Conservation (phyloP, 139 green algal genomes). For the Chlamydomonas schloesseri region DNA sequence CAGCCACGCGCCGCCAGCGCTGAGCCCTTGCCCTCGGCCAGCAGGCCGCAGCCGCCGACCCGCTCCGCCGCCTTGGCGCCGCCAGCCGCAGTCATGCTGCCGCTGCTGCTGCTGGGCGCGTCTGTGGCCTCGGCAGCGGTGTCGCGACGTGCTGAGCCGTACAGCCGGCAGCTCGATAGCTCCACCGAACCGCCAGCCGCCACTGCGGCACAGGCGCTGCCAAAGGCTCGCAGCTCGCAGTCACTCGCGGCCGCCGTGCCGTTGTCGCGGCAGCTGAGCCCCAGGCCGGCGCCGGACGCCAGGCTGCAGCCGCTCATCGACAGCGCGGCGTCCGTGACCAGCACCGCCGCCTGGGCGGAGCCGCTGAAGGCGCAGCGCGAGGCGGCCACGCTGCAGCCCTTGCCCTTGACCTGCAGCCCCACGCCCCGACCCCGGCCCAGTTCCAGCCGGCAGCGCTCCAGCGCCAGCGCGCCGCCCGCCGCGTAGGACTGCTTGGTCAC, state of each 20-base stretch:
- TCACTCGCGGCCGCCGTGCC: not conserved
- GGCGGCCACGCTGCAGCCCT: constrained; percentile 9
- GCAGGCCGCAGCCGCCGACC: not conserved
- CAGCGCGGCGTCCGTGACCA: constrained; percentile 4
- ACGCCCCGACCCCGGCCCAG: not conserved
- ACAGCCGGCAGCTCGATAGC: not conserved
- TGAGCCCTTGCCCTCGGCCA: constrained; percentile 33
- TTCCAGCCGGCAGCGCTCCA: constrained; percentile 2
- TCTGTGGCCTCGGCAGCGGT: not conserved
- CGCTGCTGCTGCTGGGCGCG: not conserved
- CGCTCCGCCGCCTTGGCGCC: not conserved
- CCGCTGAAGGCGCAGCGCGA: not conserved
- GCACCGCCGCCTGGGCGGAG: not conserved
- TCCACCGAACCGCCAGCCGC: not conserved
- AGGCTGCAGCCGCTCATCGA: not conserved
- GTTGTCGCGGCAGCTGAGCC: constrained; percentile 21
- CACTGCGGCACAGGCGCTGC: constrained; percentile 1
- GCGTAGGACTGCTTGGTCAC: constrained; percentile 40
- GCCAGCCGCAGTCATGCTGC: not conserved
- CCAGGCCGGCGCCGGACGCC: not conserved
- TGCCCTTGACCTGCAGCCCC: constrained; percentile 36
- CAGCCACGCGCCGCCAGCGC: constrained; percentile 12
- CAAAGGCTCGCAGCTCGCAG: not conserved
- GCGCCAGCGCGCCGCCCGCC: constrained; percentile 3
- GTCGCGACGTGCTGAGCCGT: not conserved